These are phyloP conservation scores for Amanita exitialis DNA, from an alignment of 768 basidiomycete species.

Conservation along the genomic window DNA sequence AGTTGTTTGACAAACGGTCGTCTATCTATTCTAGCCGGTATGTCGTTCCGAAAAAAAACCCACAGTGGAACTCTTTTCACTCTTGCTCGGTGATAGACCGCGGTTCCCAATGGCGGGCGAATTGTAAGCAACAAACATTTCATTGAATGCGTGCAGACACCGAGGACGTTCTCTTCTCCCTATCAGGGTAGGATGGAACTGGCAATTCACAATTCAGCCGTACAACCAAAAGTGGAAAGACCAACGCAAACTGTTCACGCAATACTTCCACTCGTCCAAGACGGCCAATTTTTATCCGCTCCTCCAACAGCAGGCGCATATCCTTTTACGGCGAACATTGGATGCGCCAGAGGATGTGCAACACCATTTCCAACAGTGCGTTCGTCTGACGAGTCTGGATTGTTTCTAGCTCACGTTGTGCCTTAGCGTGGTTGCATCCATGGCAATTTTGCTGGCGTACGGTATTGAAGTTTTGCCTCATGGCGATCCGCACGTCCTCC, in stretches of 20 bases:
- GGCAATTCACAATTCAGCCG: conserved; percentile 27
- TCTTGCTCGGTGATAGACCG: conserved; percentile 12
- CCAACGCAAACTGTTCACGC: conserved; percentile 28
- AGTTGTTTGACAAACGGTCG: conserved; percentile 31
- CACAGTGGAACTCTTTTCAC: background rate
- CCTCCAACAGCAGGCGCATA: conserved; percentile 19
- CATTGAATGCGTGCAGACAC: background rate
- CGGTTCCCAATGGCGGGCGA: conserved; percentile 19
- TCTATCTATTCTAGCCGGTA: conserved; percentile 31
- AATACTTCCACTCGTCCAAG: conserved; percentile 27
- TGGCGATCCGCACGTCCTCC: conserved; percentile 33
- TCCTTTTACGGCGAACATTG: conserved; percentile 20
- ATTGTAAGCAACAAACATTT: conserved; percentile 9
- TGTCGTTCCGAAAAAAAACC: conserved; percentile 3
- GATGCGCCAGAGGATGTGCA: conserved; percentile 14
- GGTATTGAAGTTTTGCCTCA: conserved; percentile 29
- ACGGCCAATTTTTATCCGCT: conserved; percentile 19
- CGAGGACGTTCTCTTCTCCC: background rate
- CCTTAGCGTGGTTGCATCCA: conserved; percentile 28
- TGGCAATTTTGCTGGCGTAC: conserved; percentile 33
- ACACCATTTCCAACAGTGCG: conserved; percentile 1
- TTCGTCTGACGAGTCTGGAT: background rate
- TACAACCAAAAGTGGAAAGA: conserved; percentile 32
- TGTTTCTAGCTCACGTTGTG: background rate
- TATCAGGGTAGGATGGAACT: conserved; percentile 30